Evolutionary conservation across 495 filamentous ascomycete species (phyloP), one percentile per base, ranked within the genome.

Genomic region (Tuber brumale): DNA sequence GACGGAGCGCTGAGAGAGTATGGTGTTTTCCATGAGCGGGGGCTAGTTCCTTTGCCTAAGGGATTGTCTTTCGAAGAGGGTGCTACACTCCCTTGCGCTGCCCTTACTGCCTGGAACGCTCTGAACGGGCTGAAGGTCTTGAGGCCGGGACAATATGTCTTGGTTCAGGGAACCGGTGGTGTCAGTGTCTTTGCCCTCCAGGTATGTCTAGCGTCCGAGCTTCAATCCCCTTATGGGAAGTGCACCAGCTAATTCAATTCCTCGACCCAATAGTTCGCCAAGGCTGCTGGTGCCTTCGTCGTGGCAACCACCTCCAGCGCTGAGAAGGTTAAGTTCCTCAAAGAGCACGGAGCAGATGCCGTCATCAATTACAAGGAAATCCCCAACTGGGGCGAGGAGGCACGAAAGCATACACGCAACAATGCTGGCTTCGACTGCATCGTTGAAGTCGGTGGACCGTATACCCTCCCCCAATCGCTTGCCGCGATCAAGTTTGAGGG

Each of bases 291-390:
- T 31, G 41, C 72, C 23, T 77, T 74, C 51, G 84, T 86, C 35
- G 85, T 87, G 72, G 84, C 85, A 9, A 87, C 85, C 1, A 86
- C 85, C 27, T 82, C 81, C 39, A 83, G 83, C 0, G 51, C 46
- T 0, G 81, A 80, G 35, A 87, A 86, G 76, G 83, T 76, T 9
- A 61, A 81, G 71, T 31, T 82, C 4, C 80, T 86, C 2, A 77
- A 82, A 71, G 77, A 74, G 35, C 85, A 88, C 18, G 87, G 88
- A 31, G 88, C 88, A 31, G 87, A 88, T 72, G 84, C 84, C 69
- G 85, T 86, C 41, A 76, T 86, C 70, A 92, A 92, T 82, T 93
- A 93, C 83, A 89, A 87, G 75, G 86, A 84, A 14, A 86, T 88
- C 45, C 81, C 85, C 0, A 87, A 88, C 79, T 93, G 91, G 91